Percentiles rank a stretch among this genome's conserved stretches.
These are phyloP conservation scores for Mortierella sp. DNA, from an alignment of 371 early-diverging fungal genomes.

Conservation along the genomic window DNA sequence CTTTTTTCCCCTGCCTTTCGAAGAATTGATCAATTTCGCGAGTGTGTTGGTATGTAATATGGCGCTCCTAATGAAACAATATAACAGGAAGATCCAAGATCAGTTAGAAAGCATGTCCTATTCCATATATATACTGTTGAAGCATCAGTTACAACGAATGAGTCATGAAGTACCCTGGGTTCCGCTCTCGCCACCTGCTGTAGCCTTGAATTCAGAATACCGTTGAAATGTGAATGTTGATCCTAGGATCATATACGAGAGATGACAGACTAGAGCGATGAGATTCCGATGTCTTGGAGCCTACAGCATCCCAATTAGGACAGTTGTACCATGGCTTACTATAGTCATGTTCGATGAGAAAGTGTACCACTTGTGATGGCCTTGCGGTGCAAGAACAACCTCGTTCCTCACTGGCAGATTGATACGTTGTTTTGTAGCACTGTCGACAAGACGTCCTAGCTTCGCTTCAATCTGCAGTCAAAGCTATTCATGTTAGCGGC, in stretches of 20 bases:
- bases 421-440: conserved; percentile 64
- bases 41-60: conserved; percentile 69
- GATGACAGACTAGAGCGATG: neutral
- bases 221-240: conserved; percentile 77
- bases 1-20: conserved; percentile 43
- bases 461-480: conserved; percentile 82
- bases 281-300: no score
- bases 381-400: conserved; percentile 35
- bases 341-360: conserved; percentile 79
- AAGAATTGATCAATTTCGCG: conserved; percentile 75
- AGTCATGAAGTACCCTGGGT: conserved; percentile 52
- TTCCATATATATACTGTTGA: no score
- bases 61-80: conserved; percentile 1
- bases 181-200: conserved; percentile 60
- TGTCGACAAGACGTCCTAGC: conserved; percentile 78
- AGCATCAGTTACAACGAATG: no score
- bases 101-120: neutral
- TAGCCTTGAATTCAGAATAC: conserved; percentile 68
- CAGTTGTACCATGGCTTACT: no score
- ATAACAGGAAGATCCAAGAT: neutral
- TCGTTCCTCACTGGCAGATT: conserved; percentile 73
- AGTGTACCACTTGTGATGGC: conserved; percentile 46
- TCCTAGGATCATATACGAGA: conserved; percentile 28
- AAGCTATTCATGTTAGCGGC: neutral
- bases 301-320: no score